Base-by-base conservation (phyloP, 192 early-diverging fungal species). In the Chytriomyces confervae region DNA sequence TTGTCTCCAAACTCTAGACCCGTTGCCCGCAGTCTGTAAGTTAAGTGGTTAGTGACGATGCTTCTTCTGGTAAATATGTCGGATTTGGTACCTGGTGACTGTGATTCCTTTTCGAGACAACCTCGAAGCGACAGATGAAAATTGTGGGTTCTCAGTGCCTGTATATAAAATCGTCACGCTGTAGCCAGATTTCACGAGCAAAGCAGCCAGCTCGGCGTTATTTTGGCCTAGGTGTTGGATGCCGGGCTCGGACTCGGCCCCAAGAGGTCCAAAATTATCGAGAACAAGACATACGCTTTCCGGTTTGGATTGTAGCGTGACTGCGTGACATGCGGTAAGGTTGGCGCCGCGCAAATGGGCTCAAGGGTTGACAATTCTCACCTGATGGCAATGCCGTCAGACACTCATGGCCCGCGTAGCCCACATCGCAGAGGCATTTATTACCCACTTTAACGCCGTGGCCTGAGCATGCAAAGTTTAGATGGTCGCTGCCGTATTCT, bases 351-450 rank as follows among this genome's bases (percentile, higher is more conserved):
- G 36, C 36, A 36, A 36, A 4, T 36, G 36, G 36, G 36, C 36
- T 36, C 36, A 36, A 36, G 36, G 36, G 36, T 36, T 36, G 36
- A 36, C 36, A 36, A 36, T 1, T 36, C 36, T 57, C 53, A 57
- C 53, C 53, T 57, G 53, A 57, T 57, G 53, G 0, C 5, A 57
- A 57, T 20, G 48, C 29, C 13, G 61, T 62, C 27, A 76, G 73
- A 72, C 82, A 83, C 11, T 60, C 65, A 20, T 48, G 8, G 27
- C 82, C 82, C 7, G 60, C 13, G 62, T 48, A 83, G 24, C 79
- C 79, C 16, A 83, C 8, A 71, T 83, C 82, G 71, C 82, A 83
- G 23, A 83, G n/a, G 50, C 82, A 83, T 62, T 50, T 78, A 29
- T 76, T 66, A 5, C 65, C 71, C 44, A 71, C 68, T 51, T 63